Conservation (phyloP, 441 rosid genomes). For the Capsella rubella region DNA sequence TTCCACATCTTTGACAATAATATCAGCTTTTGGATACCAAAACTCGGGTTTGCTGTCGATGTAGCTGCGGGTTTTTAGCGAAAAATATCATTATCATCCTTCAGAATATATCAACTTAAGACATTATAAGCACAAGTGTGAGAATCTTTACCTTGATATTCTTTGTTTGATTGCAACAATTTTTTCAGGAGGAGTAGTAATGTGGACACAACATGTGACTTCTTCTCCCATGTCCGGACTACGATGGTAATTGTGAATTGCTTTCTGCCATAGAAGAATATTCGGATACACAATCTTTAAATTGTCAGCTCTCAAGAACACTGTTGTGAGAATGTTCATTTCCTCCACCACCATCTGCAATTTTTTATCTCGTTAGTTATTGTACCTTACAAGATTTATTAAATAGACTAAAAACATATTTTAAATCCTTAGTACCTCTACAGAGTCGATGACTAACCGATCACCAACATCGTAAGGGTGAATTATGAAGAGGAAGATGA, state of each 20-base stretch:
- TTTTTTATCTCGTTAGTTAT: background rate
- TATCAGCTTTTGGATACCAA: slow-evolving; percentile 58
- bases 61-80: slow-evolving; percentile 42
- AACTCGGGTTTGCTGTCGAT: slow-evolving; percentile 58
- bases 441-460: slow-evolving; percentile 66
- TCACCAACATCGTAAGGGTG: slow-evolving; percentile 84
- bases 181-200: slow-evolving; percentile 70
- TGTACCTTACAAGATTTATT: background rate
- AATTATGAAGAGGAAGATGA: slow-evolving; percentile 69
- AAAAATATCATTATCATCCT: background rate
- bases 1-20: slow-evolving; percentile 54
- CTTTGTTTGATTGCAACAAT: slow-evolving; percentile 61
- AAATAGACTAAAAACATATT: slow-evolving; percentile 5
- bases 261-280: slow-evolving; percentile 62
- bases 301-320: slow-evolving; percentile 71
- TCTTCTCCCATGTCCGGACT: slow-evolving; percentile 81
- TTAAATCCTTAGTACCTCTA: slow-evolving; percentile 54
- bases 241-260: slow-evolving; percentile 65
- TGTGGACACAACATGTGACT: slow-evolving; percentile 62
- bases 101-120: background rate
- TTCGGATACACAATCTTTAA: slow-evolving; percentile 65
- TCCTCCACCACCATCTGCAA: slow-evolving; percentile 74
- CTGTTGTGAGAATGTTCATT: slow-evolving; percentile 75
- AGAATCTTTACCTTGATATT: slow-evolving; percentile 52
- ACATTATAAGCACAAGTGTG: background rate